These are phyloP conservation scores for Ambrosiella cleistominuta DNA, from an alignment of 2,329 filamentous ascomycete genomes.

Conservation along the genomic window DNA sequence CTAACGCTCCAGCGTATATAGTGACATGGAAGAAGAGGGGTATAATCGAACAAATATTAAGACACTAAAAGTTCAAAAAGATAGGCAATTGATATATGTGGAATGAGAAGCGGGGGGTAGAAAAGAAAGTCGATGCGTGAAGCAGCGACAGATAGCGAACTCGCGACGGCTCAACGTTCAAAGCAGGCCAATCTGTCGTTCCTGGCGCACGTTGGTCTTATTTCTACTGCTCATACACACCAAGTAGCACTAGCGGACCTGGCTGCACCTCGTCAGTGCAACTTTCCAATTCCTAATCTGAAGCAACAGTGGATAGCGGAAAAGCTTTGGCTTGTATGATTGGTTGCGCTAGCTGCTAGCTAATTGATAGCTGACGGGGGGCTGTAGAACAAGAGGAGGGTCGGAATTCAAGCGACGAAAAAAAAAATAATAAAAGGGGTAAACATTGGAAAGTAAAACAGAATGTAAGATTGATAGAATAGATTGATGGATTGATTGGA, in stretches of 20 bases:
- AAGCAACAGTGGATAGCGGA: neutral
- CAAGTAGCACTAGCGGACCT: neutral
- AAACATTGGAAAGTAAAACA: neutral
- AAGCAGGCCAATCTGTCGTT: neutral
- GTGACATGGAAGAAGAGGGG: too few relatives aligned
- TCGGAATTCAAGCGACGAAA: constrained; percentile 4
- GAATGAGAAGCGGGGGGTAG: too few relatives aligned
- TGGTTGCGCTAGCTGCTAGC: neutral
- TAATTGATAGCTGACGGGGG: neutral
- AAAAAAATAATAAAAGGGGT: constrained; percentile 7
- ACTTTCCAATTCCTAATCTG: neutral
- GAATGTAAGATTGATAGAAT: neutral
- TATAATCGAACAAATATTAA: too few relatives aligned
- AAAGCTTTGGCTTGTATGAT: constrained; percentile 8
- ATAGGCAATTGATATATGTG: too few relatives aligned
- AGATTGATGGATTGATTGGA: constrained; percentile 1
- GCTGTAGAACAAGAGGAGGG: neutral
- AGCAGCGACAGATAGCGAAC: too few relatives aligned
- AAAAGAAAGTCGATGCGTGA: too few relatives aligned
- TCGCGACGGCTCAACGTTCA: too few relatives aligned
- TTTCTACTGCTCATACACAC: neutral
- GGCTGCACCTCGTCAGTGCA: neutral
- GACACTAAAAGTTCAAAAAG: too few relatives aligned
- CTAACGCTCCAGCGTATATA: neutral
- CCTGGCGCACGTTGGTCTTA: neutral